phyloP scores from a whole-genome alignment of 139 green algal species.

The Chlorella sorokiniana region DNA sequence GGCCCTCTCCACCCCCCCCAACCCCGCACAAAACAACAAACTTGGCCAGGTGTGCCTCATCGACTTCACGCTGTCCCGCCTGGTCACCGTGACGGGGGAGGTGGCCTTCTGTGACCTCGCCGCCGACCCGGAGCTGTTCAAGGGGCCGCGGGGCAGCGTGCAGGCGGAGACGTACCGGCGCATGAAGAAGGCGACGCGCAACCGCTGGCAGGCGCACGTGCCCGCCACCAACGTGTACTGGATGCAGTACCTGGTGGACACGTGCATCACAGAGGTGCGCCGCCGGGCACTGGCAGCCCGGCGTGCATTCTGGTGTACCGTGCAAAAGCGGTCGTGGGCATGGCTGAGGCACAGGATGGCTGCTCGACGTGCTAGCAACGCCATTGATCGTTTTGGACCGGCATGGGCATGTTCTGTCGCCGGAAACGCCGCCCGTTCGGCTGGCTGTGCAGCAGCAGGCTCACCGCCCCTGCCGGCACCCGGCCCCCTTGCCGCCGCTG shows the following conservation, averaged over 20 bases:
- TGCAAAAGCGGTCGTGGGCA: neutral
- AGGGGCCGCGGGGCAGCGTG: slow-evolving; percentile 78
- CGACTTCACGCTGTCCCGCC: slow-evolving; percentile 90
- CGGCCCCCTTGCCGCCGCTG: neutral
- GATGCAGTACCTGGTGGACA: slow-evolving; percentile 93
- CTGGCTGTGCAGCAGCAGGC: neutral
- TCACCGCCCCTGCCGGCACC: neutral
- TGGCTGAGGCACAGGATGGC: neutral
- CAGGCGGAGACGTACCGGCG: slow-evolving; percentile 90
- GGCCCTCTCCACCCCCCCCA: too few relatives aligned
- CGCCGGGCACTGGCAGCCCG: neutral
- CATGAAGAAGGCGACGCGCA: slow-evolving; percentile 76
- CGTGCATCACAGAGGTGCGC: slow-evolving; percentile 54
- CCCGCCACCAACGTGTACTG: slow-evolving; percentile 92
- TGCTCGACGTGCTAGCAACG: too few relatives aligned
- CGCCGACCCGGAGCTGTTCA: slow-evolving; percentile 87
- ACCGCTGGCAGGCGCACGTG: slow-evolving; percentile 66
- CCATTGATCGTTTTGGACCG: too few relatives aligned
- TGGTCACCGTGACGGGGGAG: slow-evolving; percentile 46
- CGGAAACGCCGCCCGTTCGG: neutral
- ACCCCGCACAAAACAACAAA: too few relatives aligned
- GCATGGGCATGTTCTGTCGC: too few relatives aligned
- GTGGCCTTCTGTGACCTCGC: slow-evolving; percentile 80
- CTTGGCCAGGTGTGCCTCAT: slow-evolving; percentile 69
- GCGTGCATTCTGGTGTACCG: neutral